Evolutionary conservation across 2,329 filamentous ascomycete genomes (phyloP), one percentile per base, ranked within the genome.

Genomic region (Phaeosphaeriaceae sp.): DNA sequence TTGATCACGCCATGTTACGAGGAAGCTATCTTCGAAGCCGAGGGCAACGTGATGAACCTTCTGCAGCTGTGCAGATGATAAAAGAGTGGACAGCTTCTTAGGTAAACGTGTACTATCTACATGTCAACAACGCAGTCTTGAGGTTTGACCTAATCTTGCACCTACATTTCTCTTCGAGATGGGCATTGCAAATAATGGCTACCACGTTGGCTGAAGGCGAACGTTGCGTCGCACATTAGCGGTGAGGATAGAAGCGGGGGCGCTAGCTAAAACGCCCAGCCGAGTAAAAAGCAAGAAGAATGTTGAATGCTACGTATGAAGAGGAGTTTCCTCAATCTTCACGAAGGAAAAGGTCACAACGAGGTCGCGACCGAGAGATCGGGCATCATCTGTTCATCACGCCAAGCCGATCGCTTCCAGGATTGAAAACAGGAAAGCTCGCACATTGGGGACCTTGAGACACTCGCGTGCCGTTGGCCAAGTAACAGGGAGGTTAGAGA

Each of bases 131-230:
- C 3, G 6, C 21, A 6, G 6, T 11, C 4, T 17, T 3, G 21
- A 21, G 5, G 12, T 3, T 16, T 12, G 4, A 28, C 4, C 3
- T n/a, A 20, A 6, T 37, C 15, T 15, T 3, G 17, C 17, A 39
- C 69, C 12, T 63, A 72, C 69, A 59, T 39, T 32, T 71, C 64
- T 37, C 43, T 49, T 35, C 40, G 52, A 5, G 67, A 69, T 11
- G 67, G 52, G 47, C 67, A 66, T 46, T 70, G 66, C 30, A 71
- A 66, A 54, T 63, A 70, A 44, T 71, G 67, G 52, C 57, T 62
- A 26, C 69, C 69, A n/a, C 66, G 59, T 46, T 72, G 69, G 39
- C 69, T 67, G 47, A 72, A 70, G 12, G 69, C 52, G 41, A 71
- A 67, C 3, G 60, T 68, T 20, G 66, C 50, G 41, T 72, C 66